Evolutionary conservation across 2,329 filamentous ascomycete genomes (phyloP), one percentile per base, ranked within the genome.

Genomic region (Blumeriella jaapii): DNA sequence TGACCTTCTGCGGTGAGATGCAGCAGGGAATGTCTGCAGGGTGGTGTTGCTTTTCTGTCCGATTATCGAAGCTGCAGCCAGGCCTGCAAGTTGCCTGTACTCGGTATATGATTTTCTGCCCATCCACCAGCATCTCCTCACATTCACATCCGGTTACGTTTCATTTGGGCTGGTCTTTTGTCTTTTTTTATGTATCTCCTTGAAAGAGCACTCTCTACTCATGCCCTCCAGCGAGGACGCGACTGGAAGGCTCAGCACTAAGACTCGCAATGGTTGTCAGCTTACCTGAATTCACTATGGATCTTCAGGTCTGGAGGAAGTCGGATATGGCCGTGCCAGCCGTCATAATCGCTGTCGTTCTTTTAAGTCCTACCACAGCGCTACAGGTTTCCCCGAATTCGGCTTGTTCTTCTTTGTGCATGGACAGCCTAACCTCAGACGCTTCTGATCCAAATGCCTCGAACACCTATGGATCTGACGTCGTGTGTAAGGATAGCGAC

Each of bases 331-430:
- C 39, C 18, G 8, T 19, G 3, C 38, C 30, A 23, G 22, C 32
- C 12, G n/a, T 34, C 6, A 12, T 23, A 17, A 31, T 31, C 6
- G 16, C 29, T 14, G 15, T 31, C 18, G 27, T n/a, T 11, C 3
- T 31, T n/a, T 20, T 31, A 9, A 35, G 19, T 2, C 31, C 34
- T 14, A 15, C 31, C 14, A 34, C 11, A 17, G 60, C 59, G 2
- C 53, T 71, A 3, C 56, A 67, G 34, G 62, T 71, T 2, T 63
- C 67, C 1, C 65, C 69, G 0, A 64, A 63, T 7, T 74, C 70
- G 0, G 48, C 57, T 7, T 74, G 70, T 46, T 60, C 67, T 0
- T 52, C 61, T 0, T 39, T 63, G 2, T 74, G 70, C 36, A 47
- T 68, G 4, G 60, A 67, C 39, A 53, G 56, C 2, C 38, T 49